These are phyloP conservation scores for Cercospora nicotianae DNA, from an alignment of 2,329 filamentous ascomycete species.

Conservation along the genomic window DNA sequence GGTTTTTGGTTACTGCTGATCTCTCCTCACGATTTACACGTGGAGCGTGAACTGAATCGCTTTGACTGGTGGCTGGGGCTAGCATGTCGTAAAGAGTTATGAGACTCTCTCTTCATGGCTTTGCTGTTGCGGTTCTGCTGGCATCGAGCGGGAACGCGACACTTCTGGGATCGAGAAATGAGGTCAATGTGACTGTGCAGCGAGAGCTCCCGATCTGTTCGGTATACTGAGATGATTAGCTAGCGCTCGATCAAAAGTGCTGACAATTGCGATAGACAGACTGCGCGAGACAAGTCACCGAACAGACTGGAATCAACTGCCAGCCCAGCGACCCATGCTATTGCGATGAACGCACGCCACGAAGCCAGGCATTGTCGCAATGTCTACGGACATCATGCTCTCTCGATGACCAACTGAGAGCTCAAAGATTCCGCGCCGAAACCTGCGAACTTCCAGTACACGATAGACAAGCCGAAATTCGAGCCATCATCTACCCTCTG, in stretches of 20 bases:
- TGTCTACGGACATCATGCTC: slow-evolving; percentile 7
- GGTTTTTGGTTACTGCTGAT: background rate
- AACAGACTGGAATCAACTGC: slow-evolving; percentile 6
- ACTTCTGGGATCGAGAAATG: background rate
- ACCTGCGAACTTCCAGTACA: slow-evolving; percentile 10
- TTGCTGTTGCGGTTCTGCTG: background rate
- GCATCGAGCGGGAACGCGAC: background rate
- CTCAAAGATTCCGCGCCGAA: slow-evolving; percentile 5
- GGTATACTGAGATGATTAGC: background rate
- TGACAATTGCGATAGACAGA: background rate
- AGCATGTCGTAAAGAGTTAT: slow-evolving; percentile 4
- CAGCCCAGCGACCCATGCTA: slow-evolving; percentile 11
- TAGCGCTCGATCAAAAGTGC: background rate
- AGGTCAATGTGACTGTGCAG: slow-evolving; percentile 9
- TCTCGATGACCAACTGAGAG: slow-evolving; percentile 9
- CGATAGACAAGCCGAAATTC: slow-evolving; percentile 3
- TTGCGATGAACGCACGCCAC: slow-evolving; percentile 1
- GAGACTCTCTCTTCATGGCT: slow-evolving; percentile 2
- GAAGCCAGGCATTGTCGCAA: slow-evolving; percentile 2
- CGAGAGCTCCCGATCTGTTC: slow-evolving; percentile 8
- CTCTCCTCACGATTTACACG: background rate
- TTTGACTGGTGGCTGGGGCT: background rate
- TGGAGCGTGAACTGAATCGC: background rate
- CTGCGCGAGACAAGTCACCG: background rate
- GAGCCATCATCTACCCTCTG: slow-evolving; percentile 6